phyloP scores from a whole-genome alignment of 805 yeast genomes.

The Candida sanyiensis region DNA sequence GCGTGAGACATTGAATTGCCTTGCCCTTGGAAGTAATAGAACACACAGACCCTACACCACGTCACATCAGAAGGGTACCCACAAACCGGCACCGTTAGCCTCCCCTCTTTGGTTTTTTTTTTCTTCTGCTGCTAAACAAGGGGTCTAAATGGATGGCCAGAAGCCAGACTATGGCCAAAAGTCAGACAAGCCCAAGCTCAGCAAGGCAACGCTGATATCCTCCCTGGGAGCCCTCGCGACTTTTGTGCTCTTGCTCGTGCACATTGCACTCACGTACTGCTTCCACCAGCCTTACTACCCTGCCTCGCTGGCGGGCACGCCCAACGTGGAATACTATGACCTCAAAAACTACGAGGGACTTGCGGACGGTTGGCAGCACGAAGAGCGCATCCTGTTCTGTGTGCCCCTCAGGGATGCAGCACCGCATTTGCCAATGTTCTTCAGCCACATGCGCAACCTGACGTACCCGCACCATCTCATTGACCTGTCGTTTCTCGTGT shows the following conservation, averaged over 20 bases:
- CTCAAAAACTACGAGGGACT: slow-evolving; percentile 61
- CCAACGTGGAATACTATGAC: slow-evolving; percentile 64
- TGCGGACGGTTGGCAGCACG: slow-evolving; percentile 76
- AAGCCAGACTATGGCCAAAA: too few relatives aligned
- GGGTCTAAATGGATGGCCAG: too few relatives aligned
- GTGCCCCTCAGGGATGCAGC: slow-evolving; percentile 94
- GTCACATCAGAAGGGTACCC: too few relatives aligned
- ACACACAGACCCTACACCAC: too few relatives aligned
- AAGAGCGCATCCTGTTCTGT: slow-evolving; percentile 77
- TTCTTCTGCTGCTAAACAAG: too few relatives aligned
- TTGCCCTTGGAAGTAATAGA: too few relatives aligned
- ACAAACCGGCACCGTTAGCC: too few relatives aligned
- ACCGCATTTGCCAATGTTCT: slow-evolving; percentile 84
- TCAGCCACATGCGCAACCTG: slow-evolving; percentile 71
- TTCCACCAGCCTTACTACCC: slow-evolving; percentile 29
- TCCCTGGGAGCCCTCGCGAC: slow-evolving; percentile 13
- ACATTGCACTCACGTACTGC: slow-evolving; percentile 10
- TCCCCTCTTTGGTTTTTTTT: too few relatives aligned
- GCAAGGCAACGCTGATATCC: slow-evolving; percentile 3
- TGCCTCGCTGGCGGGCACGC: slow-evolving; percentile 27
- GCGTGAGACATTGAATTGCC: too few relatives aligned
- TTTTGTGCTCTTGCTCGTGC: slow-evolving; percentile 12
- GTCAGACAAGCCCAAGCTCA: too few relatives aligned
- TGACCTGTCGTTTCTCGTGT: slow-evolving; percentile 79
- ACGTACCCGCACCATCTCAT: slow-evolving; percentile 85